These are phyloP conservation scores for Pyrenula massariospora DNA, from an alignment of 495 filamentous ascomycete genomes.

Conservation along the genomic window DNA sequence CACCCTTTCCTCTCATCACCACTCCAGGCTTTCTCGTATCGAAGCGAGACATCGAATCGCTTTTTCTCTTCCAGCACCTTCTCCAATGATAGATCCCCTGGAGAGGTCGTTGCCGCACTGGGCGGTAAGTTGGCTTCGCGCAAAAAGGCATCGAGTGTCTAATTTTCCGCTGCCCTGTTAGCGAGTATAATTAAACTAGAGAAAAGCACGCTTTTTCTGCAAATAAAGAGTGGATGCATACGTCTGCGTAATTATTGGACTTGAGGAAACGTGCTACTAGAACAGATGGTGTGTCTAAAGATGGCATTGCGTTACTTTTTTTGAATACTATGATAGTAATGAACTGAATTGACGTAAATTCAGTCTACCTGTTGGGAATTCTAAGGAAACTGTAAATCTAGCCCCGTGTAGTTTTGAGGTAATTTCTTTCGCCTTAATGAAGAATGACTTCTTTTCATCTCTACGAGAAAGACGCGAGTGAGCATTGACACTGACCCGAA, in stretches of 20 bases:
- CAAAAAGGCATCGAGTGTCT: constrained; percentile 49
- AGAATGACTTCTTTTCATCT: too few species aligned
- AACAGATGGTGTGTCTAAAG: constrained; percentile 34
- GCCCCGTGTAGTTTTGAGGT: too few species aligned
- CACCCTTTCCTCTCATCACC: constrained; percentile 29
- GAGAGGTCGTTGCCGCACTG: constrained; percentile 20
- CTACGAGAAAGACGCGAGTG: too few species aligned
- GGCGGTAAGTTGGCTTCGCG: constrained; percentile 45
- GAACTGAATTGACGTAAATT: too few species aligned
- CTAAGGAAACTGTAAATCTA: too few species aligned
- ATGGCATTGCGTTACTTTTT: too few species aligned
- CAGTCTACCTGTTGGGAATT: too few species aligned
- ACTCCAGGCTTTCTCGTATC: constrained; percentile 42
- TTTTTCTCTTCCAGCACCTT: constrained; percentile 54
- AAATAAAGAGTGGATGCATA: constrained; percentile 6
- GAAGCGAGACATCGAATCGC: constrained; percentile 41
- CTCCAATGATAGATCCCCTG: constrained; percentile 49
- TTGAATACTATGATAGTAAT: too few species aligned
- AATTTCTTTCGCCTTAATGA: too few species aligned
- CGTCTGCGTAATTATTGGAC: constrained; percentile 46
- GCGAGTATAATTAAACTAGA: constrained; percentile 1
- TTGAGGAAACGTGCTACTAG: constrained; percentile 53
- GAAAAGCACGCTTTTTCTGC: not conserved
- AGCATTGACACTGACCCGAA: too few species aligned
- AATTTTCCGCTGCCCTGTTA: not conserved